Evolutionary conservation across 2,329 filamentous ascomycete species (phyloP), one percentile per base, ranked within the genome.

Genomic region (Xylaria sp.): DNA sequence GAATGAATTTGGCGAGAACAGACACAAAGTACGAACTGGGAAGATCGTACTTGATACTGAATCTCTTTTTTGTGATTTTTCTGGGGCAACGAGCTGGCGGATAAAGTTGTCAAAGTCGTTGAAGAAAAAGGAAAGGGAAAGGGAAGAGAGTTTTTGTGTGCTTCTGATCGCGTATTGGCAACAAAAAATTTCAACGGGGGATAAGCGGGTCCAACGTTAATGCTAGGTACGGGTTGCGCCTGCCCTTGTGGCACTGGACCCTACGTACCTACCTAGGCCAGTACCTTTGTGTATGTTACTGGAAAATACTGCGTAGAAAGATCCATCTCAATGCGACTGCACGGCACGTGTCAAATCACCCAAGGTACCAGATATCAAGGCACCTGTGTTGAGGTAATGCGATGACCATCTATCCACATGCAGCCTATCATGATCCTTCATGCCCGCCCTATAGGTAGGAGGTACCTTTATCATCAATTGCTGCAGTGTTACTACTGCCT

Each of bases 1-100:
- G 72, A 70, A 66, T 70, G 76, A 76, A 75, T 74, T 74, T 78
- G 77, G 76, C 75, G 78, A 81, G 81, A 78, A 80, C 80, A 84
- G 78, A 81, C 77, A 80, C 76, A 71, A 75, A 79, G 79, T 76
- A 81, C 79, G 78, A 78, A 60, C 66, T 54, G 39, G 22, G 47
- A 53, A 72, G 74, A 77, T 75, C 79, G 80, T 78, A 81, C 80
- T 81, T 66, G 62, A 66, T 64, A 68, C 73, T 73, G 70, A 70
- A 67, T 72, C 69, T 78, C 79, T 78, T 78, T 77, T 77, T 75
- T 17, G 71, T 72, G 73, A 75, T 74, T 72, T 70, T 71, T 69
- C 73, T 72, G 68, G 72, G 70, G 71, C 63, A 62, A 68, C 64
- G 67, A 70, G 61, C 69, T 75, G 75, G 71, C 70, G 71, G 77